Conservation (phyloP, 768 basidiomycete genomes). For the Tylopilus intermedius region DNA sequence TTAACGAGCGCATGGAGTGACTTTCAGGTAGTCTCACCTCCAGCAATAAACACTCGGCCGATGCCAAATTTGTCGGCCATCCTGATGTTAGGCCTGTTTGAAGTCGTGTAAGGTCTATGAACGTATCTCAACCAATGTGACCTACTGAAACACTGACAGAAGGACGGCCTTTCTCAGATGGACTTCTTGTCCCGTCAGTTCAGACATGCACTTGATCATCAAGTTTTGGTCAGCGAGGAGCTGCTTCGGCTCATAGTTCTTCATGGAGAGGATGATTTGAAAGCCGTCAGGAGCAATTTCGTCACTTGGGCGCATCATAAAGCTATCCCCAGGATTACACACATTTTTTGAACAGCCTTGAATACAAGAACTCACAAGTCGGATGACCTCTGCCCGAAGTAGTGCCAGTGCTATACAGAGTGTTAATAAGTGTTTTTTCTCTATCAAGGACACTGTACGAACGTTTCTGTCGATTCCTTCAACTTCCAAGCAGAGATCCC, state of each 20-base stretch:
- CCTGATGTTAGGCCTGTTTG: slow-evolving; percentile 41
- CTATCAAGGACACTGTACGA: neutral
- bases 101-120: neutral
- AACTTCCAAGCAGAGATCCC: slow-evolving; percentile 33
- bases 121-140: slow-evolving; percentile 3
- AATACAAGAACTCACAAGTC: slow-evolving; percentile 4
- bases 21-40: slow-evolving; percentile 29
- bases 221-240: slow-evolving; percentile 18
- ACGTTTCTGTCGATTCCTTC: slow-evolving; percentile 31
- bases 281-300: neutral
- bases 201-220: neutral
- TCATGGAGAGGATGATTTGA: neutral
- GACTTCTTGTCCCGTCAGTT: slow-evolving; percentile 25
- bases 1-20: too few species aligned
- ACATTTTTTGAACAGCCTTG: too few species aligned
- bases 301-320: slow-evolving; percentile 13
- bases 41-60: slow-evolving; percentile 45
- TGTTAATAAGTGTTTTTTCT: neutral
- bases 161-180: slow-evolving; percentile 25
- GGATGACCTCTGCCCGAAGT: slow-evolving; percentile 6
- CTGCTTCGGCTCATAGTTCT: slow-evolving; percentile 8
- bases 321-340: neutral
- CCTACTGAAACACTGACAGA: slow-evolving; percentile 28
- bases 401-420: slow-evolving; percentile 20
- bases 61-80: slow-evolving; percentile 36